Base-by-base conservation (phyloP, 768 basidiomycete species). In the Tulasnella sp. region DNA sequence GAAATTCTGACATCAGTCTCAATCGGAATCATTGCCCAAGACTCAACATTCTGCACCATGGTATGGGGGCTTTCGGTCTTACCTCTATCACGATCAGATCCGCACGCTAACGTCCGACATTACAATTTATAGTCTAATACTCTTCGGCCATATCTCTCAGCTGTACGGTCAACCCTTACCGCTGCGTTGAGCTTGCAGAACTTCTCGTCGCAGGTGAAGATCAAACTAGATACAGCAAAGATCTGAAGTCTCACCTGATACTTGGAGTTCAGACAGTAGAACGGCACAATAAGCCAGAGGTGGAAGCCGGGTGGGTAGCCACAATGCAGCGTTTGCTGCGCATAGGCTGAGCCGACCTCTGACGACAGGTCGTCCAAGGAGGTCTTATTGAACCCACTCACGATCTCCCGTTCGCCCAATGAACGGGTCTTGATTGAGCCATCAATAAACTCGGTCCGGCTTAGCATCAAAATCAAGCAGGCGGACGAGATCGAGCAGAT, bases 401-500 rank as follows among this genome's bases (percentile, higher is more conserved):
- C 83, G 42, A 97, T 98, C 73, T 93, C 93, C 10, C 85, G 96
- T 65, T 97, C 96, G 70, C 92, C 97, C 74, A 89, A 92, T 66
- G 96, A 99, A 70, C 85, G 88, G 61, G 96, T 98, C 66, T 75
- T 99, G 65, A 91, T 99, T 73, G 96, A 99, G 71, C 87, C 96
- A 1, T 92, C 91, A 1, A 82, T 98, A 73, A 99, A 99, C 74
- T 94, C 92, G 1, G 89, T 98, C 70, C 84, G 96, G 43, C 77
- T 99, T 60, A 92, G 87, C 72, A 98, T 99, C 74, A 92, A 85
- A 76, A 97, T 99, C 70, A 99, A 99, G 71, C 96, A 99, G 70
- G 92, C 96, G 31, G 96, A 99, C 72, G 96, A 99, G 74, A 94
- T 97, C 62, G 96, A 99, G 69, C 82, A 87, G 52, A 96, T 98